Conservation (phyloP, 176 grass and related monocot species). For the Triticum aestivum region DNA sequence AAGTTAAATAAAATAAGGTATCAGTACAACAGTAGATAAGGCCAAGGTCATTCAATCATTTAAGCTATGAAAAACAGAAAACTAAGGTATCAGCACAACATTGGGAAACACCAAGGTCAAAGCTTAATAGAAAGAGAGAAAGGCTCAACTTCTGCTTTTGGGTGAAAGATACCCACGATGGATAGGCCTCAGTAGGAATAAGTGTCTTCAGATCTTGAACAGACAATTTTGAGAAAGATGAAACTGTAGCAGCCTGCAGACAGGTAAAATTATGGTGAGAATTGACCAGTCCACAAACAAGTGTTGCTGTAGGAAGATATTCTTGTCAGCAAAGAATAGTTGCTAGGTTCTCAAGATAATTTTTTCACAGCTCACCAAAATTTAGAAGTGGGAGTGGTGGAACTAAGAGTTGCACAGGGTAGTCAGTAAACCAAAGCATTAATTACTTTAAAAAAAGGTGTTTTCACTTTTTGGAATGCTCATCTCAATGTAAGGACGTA, state of each 20-base stretch:
- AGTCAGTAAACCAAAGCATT: constrained; percentile 1
- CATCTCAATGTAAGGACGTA: neutral
- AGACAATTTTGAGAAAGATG: constrained; percentile 73
- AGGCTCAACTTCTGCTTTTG: constrained; percentile 88
- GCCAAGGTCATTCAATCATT: constrained; percentile 60
- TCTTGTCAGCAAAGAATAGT: neutral
- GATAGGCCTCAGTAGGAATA: constrained; percentile 76
- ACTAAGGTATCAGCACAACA: constrained; percentile 34
- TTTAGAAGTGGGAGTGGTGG: neutral
- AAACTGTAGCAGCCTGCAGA: constrained; percentile 56
- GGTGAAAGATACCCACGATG: constrained; percentile 93
- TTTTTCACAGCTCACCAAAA: neutral
- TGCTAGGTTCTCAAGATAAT: neutral
- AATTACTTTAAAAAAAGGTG: neutral
- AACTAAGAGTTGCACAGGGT: neutral
- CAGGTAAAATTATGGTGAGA: constrained; percentile 23
- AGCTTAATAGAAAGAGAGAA: constrained; percentile 3
- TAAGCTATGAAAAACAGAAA: constrained; percentile 52
- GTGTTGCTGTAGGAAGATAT: neutral
- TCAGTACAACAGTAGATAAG: constrained; percentile 39
- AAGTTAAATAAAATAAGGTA: constrained; percentile 14
- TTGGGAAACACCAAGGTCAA: neutral
- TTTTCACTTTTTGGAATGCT: neutral
- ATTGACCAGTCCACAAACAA: neutral
- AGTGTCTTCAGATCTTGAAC: constrained; percentile 77